These are phyloP conservation scores for Calocera cornea DNA, from an alignment of 768 basidiomycete species.

Conservation along the genomic window DNA sequence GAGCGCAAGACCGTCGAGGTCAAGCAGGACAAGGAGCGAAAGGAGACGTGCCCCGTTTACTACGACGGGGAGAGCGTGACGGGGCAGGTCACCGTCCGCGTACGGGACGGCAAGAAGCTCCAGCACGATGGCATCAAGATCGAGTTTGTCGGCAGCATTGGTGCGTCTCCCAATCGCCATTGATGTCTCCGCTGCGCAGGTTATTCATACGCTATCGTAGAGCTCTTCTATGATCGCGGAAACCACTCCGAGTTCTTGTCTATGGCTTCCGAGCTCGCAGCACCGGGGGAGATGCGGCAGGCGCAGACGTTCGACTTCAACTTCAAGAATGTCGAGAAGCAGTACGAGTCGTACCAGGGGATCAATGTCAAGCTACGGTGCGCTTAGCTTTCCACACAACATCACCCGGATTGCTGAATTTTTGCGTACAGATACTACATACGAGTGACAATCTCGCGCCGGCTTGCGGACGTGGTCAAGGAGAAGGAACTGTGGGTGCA, in stretches of 20 bases:
- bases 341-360: conserved; percentile 93
- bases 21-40: conserved; percentile 79
- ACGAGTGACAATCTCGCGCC: conserved; percentile 75
- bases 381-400: conserved; percentile 23
- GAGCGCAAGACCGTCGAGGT: conserved; percentile 76
- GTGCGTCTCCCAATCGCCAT: conserved; percentile 30
- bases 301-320: conserved; percentile 93
- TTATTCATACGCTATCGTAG: conserved; percentile 26
- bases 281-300: conserved; percentile 92
- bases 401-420: neutral
- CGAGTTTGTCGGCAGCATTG: conserved; percentile 92
- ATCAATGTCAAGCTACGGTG: conserved; percentile 96
- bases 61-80: conserved; percentile 88
- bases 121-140: conserved; percentile 95
- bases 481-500: conserved; percentile 97
- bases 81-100: conserved; percentile 78
- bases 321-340: conserved; percentile 99
- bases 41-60: conserved; percentile 69
- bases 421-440: conserved; percentile 60
- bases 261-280: conserved; percentile 84
- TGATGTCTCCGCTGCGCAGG: neutral
- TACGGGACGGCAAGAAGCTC: conserved; percentile 89
- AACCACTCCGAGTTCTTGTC: conserved; percentile 98
- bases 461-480: conserved; percentile 86
- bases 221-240: conserved; percentile 92